Evolutionary conservation across 1,139 yeast genomes (phyloP).

Genomic region (Blastobotrys ciferrii): DNA sequence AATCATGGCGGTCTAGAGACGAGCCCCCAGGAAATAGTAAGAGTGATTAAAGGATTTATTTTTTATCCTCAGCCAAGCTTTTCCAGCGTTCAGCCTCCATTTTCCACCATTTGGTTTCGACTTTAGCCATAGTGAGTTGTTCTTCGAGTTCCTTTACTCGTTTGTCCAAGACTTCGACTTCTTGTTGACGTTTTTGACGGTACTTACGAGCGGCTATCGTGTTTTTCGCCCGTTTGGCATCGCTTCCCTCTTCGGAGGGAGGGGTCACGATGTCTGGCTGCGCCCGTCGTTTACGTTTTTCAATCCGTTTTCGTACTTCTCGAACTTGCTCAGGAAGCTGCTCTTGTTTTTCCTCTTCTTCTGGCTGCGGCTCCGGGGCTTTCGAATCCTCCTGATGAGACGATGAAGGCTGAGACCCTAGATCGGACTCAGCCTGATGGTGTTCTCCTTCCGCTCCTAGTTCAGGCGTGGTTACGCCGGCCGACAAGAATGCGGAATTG

Average conservation of each 20-base stretch:
- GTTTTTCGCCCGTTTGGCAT: conserved; percentile 17
- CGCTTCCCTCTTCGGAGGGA: conserved; percentile 5
- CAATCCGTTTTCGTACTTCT: conserved; percentile 17
- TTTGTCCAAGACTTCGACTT: conserved; percentile 18
- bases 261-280: background rate
- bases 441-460: too few species aligned
- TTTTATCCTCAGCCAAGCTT: conserved; percentile 14
- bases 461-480: background rate
- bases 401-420: background rate
- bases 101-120: conserved; percentile 23
- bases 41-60: too few species aligned
- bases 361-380: background rate
- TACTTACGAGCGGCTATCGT: conserved; percentile 22
- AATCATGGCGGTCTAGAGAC: too few species aligned
- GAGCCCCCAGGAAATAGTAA: too few species aligned
- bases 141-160: conserved; percentile 19
- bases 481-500: background rate
- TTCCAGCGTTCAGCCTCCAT: conserved; percentile 25
- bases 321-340: conserved; percentile 6
- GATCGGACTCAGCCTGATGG: too few species aligned
- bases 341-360: background rate
- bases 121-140: conserved; percentile 16
- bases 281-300: conserved; percentile 17
- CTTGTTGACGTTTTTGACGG: conserved; percentile 20
- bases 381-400: background rate